Base-by-base conservation (phyloP, 2,329 filamentous ascomycete genomes). In the Diaporthe helianthi region DNA sequence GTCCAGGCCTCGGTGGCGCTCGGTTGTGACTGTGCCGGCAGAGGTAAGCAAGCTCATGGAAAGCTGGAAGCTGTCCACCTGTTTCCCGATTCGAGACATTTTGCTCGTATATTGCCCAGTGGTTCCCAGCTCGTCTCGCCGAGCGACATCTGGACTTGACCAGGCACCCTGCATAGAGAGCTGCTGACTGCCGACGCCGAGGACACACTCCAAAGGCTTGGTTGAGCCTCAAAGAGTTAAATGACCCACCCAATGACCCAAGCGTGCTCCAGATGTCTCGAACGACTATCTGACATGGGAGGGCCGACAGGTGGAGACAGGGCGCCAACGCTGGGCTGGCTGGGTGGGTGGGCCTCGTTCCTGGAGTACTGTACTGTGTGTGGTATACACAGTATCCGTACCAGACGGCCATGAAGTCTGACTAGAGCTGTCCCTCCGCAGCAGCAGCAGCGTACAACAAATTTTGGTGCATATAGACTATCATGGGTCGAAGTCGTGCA, bases 281-380 rank as follows among this genome's bases (percentile, higher is more conserved):
- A 47, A 61, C 55, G 38, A 61, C 36, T n/a, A 41, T 31, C 29
- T 61, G 41, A 61, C 58, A 61, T 61, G 41, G 58, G 41, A 47
- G 58, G 26, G 58, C 41, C 47, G 58, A 33, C 41, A 5, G 58
- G 58, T 47, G 58, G 58, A 19, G 41, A 61, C 41, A n/a, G 36
- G n/a, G n/a, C n/a, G n/a, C n/a, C n/a, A n/a, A n/a, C n/a, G n/a
- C n/a, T n/a, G n/a, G n/a, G n/a, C n/a, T n/a, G n/a, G n/a, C n/a
- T n/a, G n/a, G n/a, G n/a, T n/a, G n/a, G n/a, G n/a, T n/a, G n/a
- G n/a, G n/a, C n/a, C n/a, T n/a, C n/a, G n/a, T n/a, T n/a, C n/a
- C n/a, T n/a, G n/a, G n/a, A n/a, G n/a, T n/a, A n/a, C n/a, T n/a
- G n/a, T n/a, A n/a, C n/a, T n/a, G n/a, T n/a, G n/a, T n/a, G n/a